A percentile compares a stretch with the other conserved stretches of the same genome.
Evolutionary conservation across 2,329 filamentous ascomycete genomes (phyloP).

Genomic region (Xylariaceae sp.): DNA sequence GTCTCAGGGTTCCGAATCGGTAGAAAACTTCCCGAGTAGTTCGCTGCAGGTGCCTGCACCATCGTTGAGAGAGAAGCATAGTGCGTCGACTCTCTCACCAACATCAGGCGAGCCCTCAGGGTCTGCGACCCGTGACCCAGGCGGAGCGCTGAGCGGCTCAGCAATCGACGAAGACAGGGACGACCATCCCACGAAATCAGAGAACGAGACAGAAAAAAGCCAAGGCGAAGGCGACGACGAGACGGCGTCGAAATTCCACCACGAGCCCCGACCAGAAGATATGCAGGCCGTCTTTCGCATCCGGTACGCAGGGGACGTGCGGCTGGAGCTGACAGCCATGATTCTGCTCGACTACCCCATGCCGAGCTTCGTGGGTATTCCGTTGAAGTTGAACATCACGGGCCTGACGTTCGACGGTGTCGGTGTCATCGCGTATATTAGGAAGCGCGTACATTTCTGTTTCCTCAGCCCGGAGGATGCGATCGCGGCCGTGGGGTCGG

Average conservation of each 20-base stretch:
- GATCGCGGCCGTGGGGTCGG: constrained; percentile 59
- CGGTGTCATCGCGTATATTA: constrained; percentile 85
- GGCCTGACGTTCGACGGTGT: constrained; percentile 93
- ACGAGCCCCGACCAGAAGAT: constrained; percentile 76
- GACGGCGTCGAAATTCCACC: constrained; percentile 43
- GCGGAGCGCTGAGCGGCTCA: constrained; percentile 5
- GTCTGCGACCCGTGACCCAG: constrained; percentile 51
- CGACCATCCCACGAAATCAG: not conserved
- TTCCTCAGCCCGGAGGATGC: constrained; percentile 92
- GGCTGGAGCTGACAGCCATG: constrained; percentile 84
- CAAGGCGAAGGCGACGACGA: constrained; percentile 24
- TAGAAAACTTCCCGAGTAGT: constrained; percentile 35
- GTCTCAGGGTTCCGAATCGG: constrained; percentile 44
- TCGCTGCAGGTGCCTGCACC: constrained; percentile 35
- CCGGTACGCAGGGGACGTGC: constrained; percentile 80
- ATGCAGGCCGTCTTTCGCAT: constrained; percentile 90
- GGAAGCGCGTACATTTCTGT: constrained; percentile 85
- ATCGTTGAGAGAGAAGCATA: constrained; percentile 52
- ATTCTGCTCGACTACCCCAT: constrained; percentile 97
- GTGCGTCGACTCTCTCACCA: constrained; percentile 57
- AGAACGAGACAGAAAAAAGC: constrained; percentile 7
- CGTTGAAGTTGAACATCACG: constrained; percentile 89
- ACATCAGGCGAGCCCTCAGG: constrained; percentile 50
- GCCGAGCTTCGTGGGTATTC: constrained; percentile 95
- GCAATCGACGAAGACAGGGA: constrained; percentile 23